Conservation (phyloP, 176 grass and related monocot species). For the Rhynchospora breviuscula region DNA sequence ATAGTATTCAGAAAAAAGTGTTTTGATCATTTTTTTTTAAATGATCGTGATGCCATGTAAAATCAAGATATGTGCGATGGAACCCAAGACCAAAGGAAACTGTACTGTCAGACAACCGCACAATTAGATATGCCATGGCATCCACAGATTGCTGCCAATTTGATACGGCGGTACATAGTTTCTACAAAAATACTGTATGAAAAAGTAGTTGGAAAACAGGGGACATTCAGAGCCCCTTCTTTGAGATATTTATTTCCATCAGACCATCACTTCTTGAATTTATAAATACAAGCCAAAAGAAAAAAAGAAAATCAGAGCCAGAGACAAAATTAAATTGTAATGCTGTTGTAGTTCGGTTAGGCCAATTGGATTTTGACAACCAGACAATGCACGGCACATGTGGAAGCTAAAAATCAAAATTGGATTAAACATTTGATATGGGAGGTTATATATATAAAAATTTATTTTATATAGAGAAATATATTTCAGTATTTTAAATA, state of each 20-base stretch:
- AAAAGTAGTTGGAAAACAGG: neutral
- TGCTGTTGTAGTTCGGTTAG: neutral
- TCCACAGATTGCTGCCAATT: neutral
- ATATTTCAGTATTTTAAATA: no score
- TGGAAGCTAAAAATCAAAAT: neutral
- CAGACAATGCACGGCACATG: no score
- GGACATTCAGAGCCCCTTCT: neutral
- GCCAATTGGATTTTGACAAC: neutral
- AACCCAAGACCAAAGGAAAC: neutral
- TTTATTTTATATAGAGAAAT: no score
- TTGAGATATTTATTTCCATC: neutral
- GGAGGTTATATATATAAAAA: no score
- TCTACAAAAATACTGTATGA: neutral
- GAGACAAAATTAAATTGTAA: slow-evolving; percentile 7
- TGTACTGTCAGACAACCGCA: neutral
- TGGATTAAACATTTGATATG: no score
- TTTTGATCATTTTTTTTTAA: no score
- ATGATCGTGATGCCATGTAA: neutral
- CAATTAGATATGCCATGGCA: neutral
- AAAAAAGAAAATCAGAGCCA: neutral
- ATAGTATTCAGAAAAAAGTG: no score
- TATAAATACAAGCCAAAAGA: neutral
- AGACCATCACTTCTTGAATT: neutral
- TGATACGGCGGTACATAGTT: neutral
- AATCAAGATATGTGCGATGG: neutral